These are phyloP conservation scores for Aspergillus jensenii DNA, from an alignment of 2,329 filamentous ascomycete species.

Conservation along the genomic window DNA sequence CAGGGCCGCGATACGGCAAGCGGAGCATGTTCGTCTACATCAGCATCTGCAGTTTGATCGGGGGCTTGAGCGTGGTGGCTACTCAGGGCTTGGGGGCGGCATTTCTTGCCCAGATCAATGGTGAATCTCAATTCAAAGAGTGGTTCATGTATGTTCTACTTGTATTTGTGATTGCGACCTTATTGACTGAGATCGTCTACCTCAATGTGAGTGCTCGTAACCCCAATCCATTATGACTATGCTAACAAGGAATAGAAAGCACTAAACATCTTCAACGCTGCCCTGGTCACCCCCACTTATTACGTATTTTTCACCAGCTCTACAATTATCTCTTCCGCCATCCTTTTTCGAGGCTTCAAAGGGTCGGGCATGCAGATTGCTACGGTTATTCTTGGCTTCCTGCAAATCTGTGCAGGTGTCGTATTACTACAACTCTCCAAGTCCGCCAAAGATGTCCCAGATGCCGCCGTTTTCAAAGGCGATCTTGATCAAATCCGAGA, in stretches of 20 bases:
- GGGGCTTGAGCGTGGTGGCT: conserved; percentile 89
- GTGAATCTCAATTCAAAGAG: conserved; percentile 87
- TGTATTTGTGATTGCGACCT: conserved; percentile 84
- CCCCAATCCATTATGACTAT: not conserved
- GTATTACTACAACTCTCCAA: conserved; percentile 95
- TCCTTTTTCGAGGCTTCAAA: conserved; percentile 92
- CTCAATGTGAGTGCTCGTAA: conserved; percentile 72
- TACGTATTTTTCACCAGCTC: conserved; percentile 98
- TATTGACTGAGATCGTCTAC: conserved; percentile 91
- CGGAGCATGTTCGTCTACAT: conserved; percentile 98
- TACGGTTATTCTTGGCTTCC: conserved; percentile 88
- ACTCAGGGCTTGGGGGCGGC: conserved; percentile 91
- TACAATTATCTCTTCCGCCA: conserved; percentile 89
- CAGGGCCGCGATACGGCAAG: conserved; percentile 85
- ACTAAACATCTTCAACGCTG: conserved; percentile 93
- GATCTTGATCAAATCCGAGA: conserved; percentile 94
- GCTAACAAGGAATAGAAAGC: conserved; percentile 71
- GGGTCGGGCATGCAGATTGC: conserved; percentile 77
- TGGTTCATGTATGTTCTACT: conserved; percentile 95
- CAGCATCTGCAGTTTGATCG: conserved; percentile 91
- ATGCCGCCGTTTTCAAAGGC: conserved; percentile 85
- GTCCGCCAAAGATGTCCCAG: conserved; percentile 94
- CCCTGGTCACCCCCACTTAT: conserved; percentile 95
- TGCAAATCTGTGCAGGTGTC: conserved; percentile 90
- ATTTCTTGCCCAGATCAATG: conserved; percentile 80